Base-by-base conservation (phyloP, 2,329 filamentous ascomycete species). In the Microsporum canis region DNA sequence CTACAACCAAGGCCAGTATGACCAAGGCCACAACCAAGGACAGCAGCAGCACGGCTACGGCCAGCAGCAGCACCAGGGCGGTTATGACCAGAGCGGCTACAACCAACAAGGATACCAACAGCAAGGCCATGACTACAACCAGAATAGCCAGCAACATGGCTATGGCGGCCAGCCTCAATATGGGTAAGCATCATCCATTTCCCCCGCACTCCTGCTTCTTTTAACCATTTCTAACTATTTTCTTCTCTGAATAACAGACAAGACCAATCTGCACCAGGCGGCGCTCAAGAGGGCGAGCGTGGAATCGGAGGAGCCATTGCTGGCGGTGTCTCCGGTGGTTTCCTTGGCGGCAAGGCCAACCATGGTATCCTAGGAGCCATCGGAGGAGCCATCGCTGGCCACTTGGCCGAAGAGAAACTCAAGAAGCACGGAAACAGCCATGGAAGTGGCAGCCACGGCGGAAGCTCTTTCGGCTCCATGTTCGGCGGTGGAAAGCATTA, bases 341-440 rank as follows among this genome's bases (percentile, higher is more conserved):
- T 73, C 57, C 74, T 71, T 27, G 77, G 77, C 61, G 73, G 77
- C 71, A 76, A 79, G 68, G 76, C 73, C 64, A 71, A 76, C 64
- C 77, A 79, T 68, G 77, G 77, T 34, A 69, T 79, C 66, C 72
- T 79, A 58, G 77, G 77, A 62, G 73, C 77, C 4, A 71, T 79
- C 47, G 77, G 76, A 62, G 77, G 77, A 47, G 77, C 77, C 36
- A 75, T 79, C 63, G 70, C 76, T 5, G 77, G 77, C 56, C 75
- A 73, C 63, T 69, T 78, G 59, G 71, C 75, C 4, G 75, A 79
- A 65, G 77, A 79, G 60, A 73, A 73, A 23, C 63, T 72, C 58
- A 77, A 77, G 71, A 75, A 77, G 70, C 70, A 76, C 65, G 68
- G 76, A 5, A 65, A 72, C 43, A 61, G 65, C 49, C 62, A 68